Base-by-base conservation (phyloP, 2,329 filamentous ascomycete species). In the Bipolaris sorokiniana region DNA sequence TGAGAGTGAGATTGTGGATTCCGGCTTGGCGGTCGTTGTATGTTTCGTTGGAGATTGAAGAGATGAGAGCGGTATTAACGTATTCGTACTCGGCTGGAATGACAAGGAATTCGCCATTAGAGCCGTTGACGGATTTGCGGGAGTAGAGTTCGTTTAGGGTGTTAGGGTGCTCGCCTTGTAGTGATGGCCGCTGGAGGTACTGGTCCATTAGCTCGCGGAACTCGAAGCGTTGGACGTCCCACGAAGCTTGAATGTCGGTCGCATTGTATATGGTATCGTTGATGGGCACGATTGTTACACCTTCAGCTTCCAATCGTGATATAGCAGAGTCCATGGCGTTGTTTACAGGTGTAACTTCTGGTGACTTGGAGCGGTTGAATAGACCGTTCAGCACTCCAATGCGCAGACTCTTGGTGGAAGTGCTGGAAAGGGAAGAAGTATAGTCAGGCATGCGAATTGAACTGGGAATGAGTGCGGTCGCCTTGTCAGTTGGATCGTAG, bases 211-310 rank as follows among this genome's bases (percentile, higher is more conserved):
- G 67, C 65, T 87, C 79, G 15, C 82, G 80, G 68, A 84, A 87
- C 65, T 90, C 87, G 66, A 79, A 86, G 9, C 79, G 79, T 64
- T 90, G 87, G 1, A 86, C 84, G 63, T 89, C 87, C 15, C 84
- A 77, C 0, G 71, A 71, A 2, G 76, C 66, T 49, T 68, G 69
- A 4, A 89, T 80, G 4, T 76, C 70, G 1, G 80, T 80, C 0
- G 83, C 77, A 62, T 88, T 83, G 68, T 86, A 87, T 11, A 78
- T 63, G 4, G 63, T 65, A 11, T 81, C 79, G 31, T 75, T 73
- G 56, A 88, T 82, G 31, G 81, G 78, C 15, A 88, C 64, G 2
- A 88, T 63, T 0, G 74, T 78, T 4, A 77, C 84, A 10, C 84
- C 85, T 5, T 81, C 78, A 0, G 67, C 63, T 31, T 69, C 50